Conservation (phyloP, 768 basidiomycete species). For the Exsudoporus frostii region DNA sequence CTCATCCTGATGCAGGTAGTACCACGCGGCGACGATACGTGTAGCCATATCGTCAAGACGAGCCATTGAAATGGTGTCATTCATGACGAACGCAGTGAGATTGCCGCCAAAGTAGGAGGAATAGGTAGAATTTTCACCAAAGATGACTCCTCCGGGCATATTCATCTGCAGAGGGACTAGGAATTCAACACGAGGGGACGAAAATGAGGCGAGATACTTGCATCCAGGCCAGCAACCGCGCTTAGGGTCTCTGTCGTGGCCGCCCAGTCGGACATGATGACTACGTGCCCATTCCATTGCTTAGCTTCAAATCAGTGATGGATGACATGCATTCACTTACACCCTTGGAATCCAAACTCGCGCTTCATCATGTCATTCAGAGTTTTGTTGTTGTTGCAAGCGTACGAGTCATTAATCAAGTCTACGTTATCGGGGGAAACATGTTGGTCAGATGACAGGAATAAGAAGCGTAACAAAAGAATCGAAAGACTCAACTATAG, state of each 20-base stretch:
- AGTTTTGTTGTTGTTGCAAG: neutral
- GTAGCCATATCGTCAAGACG: constrained; percentile 72
- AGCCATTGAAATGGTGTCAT: constrained; percentile 46
- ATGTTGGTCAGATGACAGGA: neutral
- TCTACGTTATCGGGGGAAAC: neutral
- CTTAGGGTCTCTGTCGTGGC: neutral
- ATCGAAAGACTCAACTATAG: neutral
- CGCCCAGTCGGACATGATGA: neutral
- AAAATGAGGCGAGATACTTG: neutral
- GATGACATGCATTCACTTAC: neutral
- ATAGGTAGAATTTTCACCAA: neutral
- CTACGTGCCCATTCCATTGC: neutral
- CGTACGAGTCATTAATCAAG: neutral
- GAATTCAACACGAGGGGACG: neutral
- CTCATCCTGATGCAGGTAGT: constrained; percentile 34
- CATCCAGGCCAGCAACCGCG: neutral
- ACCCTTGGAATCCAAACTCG: neutral
- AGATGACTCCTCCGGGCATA: neutral
- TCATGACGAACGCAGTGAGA: constrained; percentile 36
- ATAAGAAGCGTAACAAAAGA: neutral
- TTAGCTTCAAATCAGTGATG: neutral
- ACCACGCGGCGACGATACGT: constrained; percentile 68
- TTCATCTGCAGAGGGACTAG: neutral
- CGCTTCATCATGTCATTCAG: neutral
- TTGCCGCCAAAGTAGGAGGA: constrained; percentile 39